Base-by-base conservation (phyloP, 2,329 filamentous ascomycete species). In the Metarhizium anisopliae region DNA sequence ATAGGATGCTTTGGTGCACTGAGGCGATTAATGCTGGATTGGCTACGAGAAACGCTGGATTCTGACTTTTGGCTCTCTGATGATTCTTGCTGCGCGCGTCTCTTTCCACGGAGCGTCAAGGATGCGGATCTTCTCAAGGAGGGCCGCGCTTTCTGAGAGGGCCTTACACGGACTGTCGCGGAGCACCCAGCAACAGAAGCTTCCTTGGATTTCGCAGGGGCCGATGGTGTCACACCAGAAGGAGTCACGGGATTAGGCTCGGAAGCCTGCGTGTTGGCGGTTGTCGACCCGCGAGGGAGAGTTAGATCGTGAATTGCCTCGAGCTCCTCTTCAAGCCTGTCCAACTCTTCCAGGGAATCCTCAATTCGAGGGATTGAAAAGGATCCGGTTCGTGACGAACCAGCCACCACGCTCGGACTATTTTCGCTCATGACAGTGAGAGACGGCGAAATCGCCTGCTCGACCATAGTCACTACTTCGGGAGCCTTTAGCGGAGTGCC, bases 271-370 rank as follows among this genome's bases (percentile, higher is more conserved):
- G 60, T 61, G 16, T 65, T 63, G 3, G 16, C 30, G 3, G 66
- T 60, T 2, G 64, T 59, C 11, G 73, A 64, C 6, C 64, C 67
- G 18, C 67, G 63, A 11, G 73, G 57, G 2, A 64, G 67, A 0
- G 76, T 65, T 11, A 74, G 67, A n/a, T 68, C 68, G 55, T 67
- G 63, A 38, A 83, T 71, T 2, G 75, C 79, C 60, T 86, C 82
- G 10, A 85, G 72, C 52, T 84, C 75, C 36, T 86, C 83, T 60
- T 86, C 82, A 16, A 86, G 72, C 58, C 74, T 73, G 63, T 86
- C 83, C 20, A 86, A 71, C 59, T 81, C 82, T 64, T 84, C 82
- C 8, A 86, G 70, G 2, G 82, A 85, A 64, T 85, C 83, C 63
- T 86, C 83, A 52, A 86, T 85, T 18, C 81, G 77, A 30, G 76